phyloP scores from a whole-genome alignment of 2,329 filamentous ascomycete genomes.

The Cladophialophora yegresii region DNA sequence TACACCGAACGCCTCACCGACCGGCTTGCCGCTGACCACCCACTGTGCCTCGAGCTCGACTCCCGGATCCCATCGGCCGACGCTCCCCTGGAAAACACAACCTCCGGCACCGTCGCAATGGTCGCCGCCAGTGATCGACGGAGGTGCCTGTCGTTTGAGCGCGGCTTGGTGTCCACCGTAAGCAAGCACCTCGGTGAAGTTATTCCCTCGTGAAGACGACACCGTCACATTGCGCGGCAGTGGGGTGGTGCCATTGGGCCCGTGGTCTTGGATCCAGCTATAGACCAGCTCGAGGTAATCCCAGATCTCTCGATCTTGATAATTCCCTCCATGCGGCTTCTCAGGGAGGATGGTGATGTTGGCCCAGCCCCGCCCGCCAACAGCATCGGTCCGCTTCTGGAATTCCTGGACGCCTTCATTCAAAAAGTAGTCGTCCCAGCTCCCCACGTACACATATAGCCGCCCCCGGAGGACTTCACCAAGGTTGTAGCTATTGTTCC shows the following conservation, averaged over 20 bases:
- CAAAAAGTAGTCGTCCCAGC: conserved; percentile 25
- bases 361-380: conserved; percentile 14
- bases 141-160: conserved; percentile 18
- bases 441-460: conserved; percentile 25
- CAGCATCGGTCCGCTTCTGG: conserved; percentile 17
- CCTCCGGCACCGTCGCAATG: background rate
- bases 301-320: conserved; percentile 21
- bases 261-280: conserved; percentile 21
- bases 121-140: conserved; percentile 9
- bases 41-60: conserved; percentile 21
- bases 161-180: conserved; percentile 21
- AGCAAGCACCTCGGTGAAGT: conserved; percentile 20
- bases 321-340: conserved; percentile 23
- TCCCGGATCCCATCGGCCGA: conserved; percentile 25
- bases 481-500: conserved; percentile 25
- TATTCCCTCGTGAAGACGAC: conserved; percentile 18
- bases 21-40: conserved; percentile 19
- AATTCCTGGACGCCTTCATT: conserved; percentile 26
- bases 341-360: conserved; percentile 23
- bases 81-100: conserved; percentile 16
- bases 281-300: conserved; percentile 21
- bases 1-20: conserved; percentile 15
- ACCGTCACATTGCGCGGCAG: conserved; percentile 12
- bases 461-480: conserved; percentile 10
- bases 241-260: conserved; percentile 18